phyloP scores from a whole-genome alignment of 2,329 filamentous ascomycete species.

The Fusarium hostae region DNA sequence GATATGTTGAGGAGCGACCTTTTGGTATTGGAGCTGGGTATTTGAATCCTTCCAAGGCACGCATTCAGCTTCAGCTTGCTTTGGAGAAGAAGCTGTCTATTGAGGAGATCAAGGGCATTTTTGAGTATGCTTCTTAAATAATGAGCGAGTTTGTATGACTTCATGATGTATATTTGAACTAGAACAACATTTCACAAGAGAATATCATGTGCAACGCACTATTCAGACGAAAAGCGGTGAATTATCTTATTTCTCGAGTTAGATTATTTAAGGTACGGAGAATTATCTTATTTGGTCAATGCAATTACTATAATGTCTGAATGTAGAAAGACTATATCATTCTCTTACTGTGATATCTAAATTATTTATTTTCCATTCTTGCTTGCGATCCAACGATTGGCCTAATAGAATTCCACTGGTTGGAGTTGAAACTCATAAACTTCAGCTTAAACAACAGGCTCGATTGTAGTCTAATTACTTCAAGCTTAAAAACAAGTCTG shows the following conservation, averaged over 20 bases:
- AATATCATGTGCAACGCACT: rapidly evolving
- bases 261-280: rapidly evolving
- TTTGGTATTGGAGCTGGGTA: constrained; percentile 58
- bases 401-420: too few species aligned
- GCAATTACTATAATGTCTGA: too few species aligned
- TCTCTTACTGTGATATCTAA: too few species aligned
- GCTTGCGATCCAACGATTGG: too few species aligned
- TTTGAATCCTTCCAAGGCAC: constrained; percentile 64
- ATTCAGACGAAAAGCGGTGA: background rate
- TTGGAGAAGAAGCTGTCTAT: constrained; percentile 33
- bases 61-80: constrained; percentile 60
- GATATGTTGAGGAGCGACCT: constrained; percentile 55
- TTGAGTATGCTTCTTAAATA: constrained; percentile 4
- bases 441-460: too few species aligned
- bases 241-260: rapidly evolving
- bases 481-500: background rate
- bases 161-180: background rate
- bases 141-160: background rate
- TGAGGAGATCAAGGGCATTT: constrained; percentile 30
- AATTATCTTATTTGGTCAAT: too few species aligned
- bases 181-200: background rate
- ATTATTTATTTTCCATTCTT: too few species aligned
- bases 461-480: background rate
- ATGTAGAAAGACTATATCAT: too few species aligned
- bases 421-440: too few species aligned